phyloP scores from a whole-genome alignment of 2,329 filamentous ascomycete genomes.

The Diaporthe sp. region DNA sequence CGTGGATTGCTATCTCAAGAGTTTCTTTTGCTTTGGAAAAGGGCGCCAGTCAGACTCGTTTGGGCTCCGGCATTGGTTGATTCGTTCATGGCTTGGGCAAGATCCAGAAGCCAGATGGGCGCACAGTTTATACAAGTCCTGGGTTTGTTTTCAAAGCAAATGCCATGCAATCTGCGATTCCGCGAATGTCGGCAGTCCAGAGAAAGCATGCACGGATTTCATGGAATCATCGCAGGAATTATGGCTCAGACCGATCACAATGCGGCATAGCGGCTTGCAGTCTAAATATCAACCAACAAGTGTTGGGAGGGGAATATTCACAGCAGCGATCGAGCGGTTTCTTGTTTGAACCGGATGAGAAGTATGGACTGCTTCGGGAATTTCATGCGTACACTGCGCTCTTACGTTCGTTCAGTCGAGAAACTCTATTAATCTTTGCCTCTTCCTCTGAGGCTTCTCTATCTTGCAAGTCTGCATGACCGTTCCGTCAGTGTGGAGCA shows the following conservation, averaged over 20 bases:
- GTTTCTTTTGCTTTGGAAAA: neutral
- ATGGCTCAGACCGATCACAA: neutral
- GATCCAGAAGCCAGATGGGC: neutral
- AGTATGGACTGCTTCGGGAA: neutral
- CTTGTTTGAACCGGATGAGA: neutral
- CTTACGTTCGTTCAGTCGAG: neutral
- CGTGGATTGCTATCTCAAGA: neutral
- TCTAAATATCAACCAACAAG: neutral
- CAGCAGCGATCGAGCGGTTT: neutral
- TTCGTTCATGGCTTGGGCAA: neutral
- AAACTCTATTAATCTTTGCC: constrained; percentile 3
- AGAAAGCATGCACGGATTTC: neutral
- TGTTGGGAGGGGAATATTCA: neutral
- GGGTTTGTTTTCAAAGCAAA: neutral
- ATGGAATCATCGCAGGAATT: neutral
- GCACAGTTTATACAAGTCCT: neutral
- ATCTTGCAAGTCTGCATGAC: neutral
- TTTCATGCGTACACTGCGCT: neutral
- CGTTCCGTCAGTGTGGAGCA: neutral
- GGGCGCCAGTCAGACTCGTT: neutral
- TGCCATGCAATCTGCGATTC: neutral
- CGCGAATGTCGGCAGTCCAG: too few relatives aligned
- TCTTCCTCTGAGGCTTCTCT: neutral
- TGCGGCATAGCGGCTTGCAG: neutral
- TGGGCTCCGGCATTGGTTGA: neutral